Percentiles rank a stretch among this genome's conserved stretches.
Evolutionary conservation across 2,329 filamentous ascomycete species (phyloP).

Genomic region (Fusarium brevicatenulatum): DNA sequence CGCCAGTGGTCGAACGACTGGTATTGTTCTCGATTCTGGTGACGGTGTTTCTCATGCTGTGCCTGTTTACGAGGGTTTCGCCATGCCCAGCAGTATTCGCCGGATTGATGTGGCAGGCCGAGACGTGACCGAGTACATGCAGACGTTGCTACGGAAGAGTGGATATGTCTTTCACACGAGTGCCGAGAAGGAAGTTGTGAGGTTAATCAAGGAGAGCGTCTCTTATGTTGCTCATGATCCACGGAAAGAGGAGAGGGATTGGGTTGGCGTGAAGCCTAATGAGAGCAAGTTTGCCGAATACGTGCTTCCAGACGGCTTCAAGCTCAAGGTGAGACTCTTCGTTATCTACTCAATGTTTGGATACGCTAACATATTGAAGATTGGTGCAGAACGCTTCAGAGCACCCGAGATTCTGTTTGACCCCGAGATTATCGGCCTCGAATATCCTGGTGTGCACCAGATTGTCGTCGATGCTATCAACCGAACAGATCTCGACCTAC

Average conservation of each 20-base stretch:
- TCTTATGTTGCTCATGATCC: constrained; percentile 93
- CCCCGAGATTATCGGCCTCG: constrained; percentile 91
- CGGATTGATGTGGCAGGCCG: constrained; percentile 95
- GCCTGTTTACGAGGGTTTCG: constrained; percentile 97
- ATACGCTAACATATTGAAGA: constrained; percentile 57
- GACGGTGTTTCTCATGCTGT: constrained; percentile 98
- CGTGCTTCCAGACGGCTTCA: constrained; percentile 89
- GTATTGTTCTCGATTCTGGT: constrained; percentile 93
- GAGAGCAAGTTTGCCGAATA: constrained; percentile 87
- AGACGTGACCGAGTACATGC: constrained; percentile 95
- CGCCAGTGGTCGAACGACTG: constrained; percentile 93
- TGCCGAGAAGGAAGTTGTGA: constrained; percentile 98
- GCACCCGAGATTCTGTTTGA: constrained; percentile 98
- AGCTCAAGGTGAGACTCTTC: constrained; percentile 77
- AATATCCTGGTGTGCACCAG: constrained; percentile 97
- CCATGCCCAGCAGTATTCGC: constrained; percentile 93
- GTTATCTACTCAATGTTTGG: too few relatives aligned
- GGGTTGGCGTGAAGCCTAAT: constrained; percentile 81
- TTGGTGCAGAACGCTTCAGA: constrained; percentile 93
- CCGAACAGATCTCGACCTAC: constrained; percentile 92
- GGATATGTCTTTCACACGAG: constrained; percentile 97
- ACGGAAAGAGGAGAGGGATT: constrained; percentile 95
- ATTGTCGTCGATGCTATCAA: constrained; percentile 97
- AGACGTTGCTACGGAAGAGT: constrained; percentile 88
- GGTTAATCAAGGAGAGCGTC: constrained; percentile 94